Base-by-base conservation (phyloP, 2,329 filamentous ascomycete genomes). In the Trichophyton benhamiae region DNA sequence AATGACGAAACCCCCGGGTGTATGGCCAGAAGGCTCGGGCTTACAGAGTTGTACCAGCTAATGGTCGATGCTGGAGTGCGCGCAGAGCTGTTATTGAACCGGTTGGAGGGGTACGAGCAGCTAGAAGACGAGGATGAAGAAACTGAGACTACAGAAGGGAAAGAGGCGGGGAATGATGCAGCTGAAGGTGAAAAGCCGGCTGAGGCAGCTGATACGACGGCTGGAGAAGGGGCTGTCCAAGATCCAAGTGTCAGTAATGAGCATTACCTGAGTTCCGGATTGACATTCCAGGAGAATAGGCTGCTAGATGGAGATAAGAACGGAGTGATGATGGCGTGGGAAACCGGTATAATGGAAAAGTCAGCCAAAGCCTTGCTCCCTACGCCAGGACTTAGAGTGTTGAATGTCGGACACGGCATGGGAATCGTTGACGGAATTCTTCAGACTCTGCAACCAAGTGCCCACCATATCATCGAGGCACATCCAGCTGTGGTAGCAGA, bases 261-360 rank as follows among this genome's bases (percentile, higher is more conserved):
- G 53, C 80, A 83, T 46, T 91, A 91, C 70, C 82, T 92, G 53
- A 80, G 82, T 57, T 87, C 86, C 0, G 77, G 80, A 27, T 78
- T 90, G 22, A 85, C 81, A 13, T 87, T 88, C 73, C 79, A 81
- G 57, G 77, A 82, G 62, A 81, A 81, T 65, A 86, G 86, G 63
- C 81, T 94, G 1, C 80, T 94, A 5, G 89, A 94, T 70, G 80
- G 83, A 2, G 83, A 85, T 65, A 81, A 84, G 64, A 95, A 95
- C 71, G 89, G 88, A 59, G 88, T 95, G 53, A 95, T 95, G 90
- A 95, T 95, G 90, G 82, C 86, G 44, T 95, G 90, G 90, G 90
- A 95, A 74, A 87, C 86, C 1, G 83, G 86, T 65, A 94, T 95
- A 67, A 95, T 95, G 90, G 82, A 82, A 63, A 81, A 83, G 58